These are phyloP conservation scores for Suillus americanus DNA, from an alignment of 768 basidiomycete genomes.

Conservation along the genomic window DNA sequence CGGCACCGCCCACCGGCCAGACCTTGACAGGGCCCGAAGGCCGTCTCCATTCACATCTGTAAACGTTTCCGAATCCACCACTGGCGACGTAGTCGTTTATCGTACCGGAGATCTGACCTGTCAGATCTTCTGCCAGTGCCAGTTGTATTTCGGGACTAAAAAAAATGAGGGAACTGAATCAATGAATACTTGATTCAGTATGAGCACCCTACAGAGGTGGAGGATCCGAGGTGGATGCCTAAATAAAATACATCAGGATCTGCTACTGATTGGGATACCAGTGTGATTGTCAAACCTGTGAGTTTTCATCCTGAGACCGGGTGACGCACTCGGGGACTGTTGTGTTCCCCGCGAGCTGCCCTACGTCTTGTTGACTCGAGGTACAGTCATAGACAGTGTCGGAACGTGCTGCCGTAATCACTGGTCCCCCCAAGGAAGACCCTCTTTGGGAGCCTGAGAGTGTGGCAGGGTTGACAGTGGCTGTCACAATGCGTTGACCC, in stretches of 20 bases:
- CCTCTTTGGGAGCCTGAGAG: not conserved
- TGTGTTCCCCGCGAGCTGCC: not conserved
- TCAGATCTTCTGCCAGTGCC: not conserved
- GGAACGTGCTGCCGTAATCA: not conserved
- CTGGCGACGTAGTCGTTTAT: not conserved
- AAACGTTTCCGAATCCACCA: not conserved
- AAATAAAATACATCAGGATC: not conserved
- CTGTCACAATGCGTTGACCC: not conserved
- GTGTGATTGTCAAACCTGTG: not conserved
- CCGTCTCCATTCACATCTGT: not conserved
- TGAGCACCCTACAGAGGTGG: not conserved
- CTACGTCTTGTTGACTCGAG: not conserved
- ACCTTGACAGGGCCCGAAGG: not conserved
- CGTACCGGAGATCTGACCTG: not conserved
- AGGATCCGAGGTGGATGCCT: not conserved
- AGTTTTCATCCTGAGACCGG: not conserved
- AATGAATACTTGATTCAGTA: not conserved
- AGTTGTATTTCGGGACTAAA: not conserved
- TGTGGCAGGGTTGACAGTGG: not conserved
- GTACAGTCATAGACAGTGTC: not conserved
- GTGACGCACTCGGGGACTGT: not conserved
- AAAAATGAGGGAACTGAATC: not conserved
- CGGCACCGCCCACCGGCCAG: not conserved
- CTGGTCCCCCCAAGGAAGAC: not conserved
- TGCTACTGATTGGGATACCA: not conserved